A percentile compares a stretch with the other conserved stretches of the same genome.
Conservation (phyloP, 2,329 filamentous ascomycete species). For the Amesomyces nigricolor region DNA sequence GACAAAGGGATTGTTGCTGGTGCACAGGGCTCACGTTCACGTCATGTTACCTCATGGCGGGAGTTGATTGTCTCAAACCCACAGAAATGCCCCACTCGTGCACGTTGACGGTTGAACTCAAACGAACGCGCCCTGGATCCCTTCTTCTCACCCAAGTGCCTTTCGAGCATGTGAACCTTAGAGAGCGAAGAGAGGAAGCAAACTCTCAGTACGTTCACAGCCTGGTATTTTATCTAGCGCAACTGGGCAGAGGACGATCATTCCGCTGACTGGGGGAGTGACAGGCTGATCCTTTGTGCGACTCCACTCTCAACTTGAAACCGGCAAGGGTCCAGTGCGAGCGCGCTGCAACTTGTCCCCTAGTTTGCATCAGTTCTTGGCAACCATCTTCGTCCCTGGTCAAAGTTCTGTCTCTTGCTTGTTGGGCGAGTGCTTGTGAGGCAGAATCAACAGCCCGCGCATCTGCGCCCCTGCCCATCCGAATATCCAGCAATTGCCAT, state of each 20-base stretch:
- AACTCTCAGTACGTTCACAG: no score
- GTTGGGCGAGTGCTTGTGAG: slow-evolving; percentile 9
- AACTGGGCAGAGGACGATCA: not conserved
- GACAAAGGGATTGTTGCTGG: no score
- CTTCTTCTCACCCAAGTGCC: no score
- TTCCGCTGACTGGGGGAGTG: not conserved
- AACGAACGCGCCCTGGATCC: no score
- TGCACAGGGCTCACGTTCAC: no score
- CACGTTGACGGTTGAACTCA: no score
- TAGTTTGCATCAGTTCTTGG: slow-evolving; percentile 14
- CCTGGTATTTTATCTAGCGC: no score
- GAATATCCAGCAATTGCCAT: not conserved
- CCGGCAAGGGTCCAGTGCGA: slow-evolving; percentile 9
- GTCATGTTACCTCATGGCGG: no score
- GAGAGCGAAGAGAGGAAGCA: no score
- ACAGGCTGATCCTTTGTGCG: not conserved
- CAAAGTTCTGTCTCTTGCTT: slow-evolving; percentile 1
- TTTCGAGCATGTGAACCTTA: no score
- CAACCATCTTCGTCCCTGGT: slow-evolving; percentile 15
- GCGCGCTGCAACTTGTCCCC: slow-evolving; percentile 3
- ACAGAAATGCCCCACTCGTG: no score
- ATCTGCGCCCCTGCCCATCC: slow-evolving; percentile 18
- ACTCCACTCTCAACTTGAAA: slow-evolving; percentile 11
- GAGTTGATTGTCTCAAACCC: no score
- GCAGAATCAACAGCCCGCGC: slow-evolving; percentile 22